These are phyloP conservation scores for Epichloe bromicola DNA, from an alignment of 2,329 filamentous ascomycete species.

Conservation along the genomic window DNA sequence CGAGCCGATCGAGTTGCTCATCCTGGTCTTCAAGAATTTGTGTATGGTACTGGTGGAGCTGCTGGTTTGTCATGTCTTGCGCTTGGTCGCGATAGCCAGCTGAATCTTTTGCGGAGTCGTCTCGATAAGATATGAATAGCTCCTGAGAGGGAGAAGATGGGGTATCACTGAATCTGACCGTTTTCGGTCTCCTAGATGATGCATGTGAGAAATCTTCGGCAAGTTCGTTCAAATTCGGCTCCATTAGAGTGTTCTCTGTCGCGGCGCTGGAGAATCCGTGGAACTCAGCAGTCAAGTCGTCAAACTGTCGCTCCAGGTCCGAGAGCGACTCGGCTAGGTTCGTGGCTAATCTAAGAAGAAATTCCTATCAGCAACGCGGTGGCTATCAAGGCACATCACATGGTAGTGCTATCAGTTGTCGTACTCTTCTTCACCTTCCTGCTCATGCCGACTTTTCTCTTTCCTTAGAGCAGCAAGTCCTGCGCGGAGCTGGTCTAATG, in stretches of 20 bases:
- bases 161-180: constrained; percentile 75
- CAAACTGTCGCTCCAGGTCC: constrained; percentile 59
- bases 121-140: constrained; percentile 50
- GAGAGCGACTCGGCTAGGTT: constrained; percentile 50
- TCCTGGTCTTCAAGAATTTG: constrained; percentile 81
- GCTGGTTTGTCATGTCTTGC: constrained; percentile 56
- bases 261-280: constrained; percentile 46
- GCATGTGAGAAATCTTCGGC: constrained; percentile 53
- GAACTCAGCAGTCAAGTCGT: constrained; percentile 70
- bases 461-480: constrained; percentile 59
- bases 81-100: constrained; percentile 49
- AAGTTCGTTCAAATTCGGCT: constrained; percentile 52
- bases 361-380: constrained; percentile 1
- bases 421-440: constrained; percentile 50
- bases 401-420: neutral
- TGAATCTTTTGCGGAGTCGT: constrained; percentile 43
- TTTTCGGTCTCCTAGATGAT: constrained; percentile 43
- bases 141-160: constrained; percentile 27
- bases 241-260: constrained; percentile 37
- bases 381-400: neutral
- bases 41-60: constrained; percentile 76
- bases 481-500: constrained; percentile 72
- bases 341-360: constrained; percentile 28
- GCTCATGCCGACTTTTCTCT: constrained; percentile 50
- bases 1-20: constrained; percentile 76